These are phyloP conservation scores for Ascochyta pisi DNA, from an alignment of 2,329 filamentous ascomycete genomes.

Conservation along the genomic window DNA sequence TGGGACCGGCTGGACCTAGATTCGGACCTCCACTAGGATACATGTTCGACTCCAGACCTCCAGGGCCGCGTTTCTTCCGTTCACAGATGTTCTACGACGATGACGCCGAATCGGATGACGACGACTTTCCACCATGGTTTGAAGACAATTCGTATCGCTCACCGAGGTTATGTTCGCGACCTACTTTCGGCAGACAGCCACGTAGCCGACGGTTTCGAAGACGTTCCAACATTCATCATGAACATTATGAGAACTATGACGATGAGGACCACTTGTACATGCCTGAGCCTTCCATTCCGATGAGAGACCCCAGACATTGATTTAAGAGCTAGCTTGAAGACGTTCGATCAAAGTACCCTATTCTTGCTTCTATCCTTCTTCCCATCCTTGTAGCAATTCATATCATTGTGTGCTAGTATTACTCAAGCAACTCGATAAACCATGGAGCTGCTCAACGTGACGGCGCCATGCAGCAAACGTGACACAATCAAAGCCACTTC, in stretches of 20 bases:
- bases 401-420: too few species aligned
- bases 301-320: neutral
- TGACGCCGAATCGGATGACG: neutral
- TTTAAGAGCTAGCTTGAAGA: neutral
- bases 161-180: neutral
- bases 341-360: neutral
- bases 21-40: neutral
- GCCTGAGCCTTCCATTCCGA: neutral
- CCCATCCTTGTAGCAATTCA: neutral
- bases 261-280: neutral
- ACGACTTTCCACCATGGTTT: neutral
- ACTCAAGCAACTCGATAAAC: neutral
- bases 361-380: neutral
- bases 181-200: neutral
- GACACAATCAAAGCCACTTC: neutral
- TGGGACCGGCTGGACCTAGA: neutral
- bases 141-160: neutral
- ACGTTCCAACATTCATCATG: neutral
- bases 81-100: neutral
- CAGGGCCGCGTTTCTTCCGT: neutral
- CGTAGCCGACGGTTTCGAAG: neutral
- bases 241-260: neutral
- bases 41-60: neutral
- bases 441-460: neutral
- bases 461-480: neutral